These are phyloP conservation scores for Beauveria brongniartii DNA, from an alignment of 2,329 filamentous ascomycete genomes.

Conservation along the genomic window DNA sequence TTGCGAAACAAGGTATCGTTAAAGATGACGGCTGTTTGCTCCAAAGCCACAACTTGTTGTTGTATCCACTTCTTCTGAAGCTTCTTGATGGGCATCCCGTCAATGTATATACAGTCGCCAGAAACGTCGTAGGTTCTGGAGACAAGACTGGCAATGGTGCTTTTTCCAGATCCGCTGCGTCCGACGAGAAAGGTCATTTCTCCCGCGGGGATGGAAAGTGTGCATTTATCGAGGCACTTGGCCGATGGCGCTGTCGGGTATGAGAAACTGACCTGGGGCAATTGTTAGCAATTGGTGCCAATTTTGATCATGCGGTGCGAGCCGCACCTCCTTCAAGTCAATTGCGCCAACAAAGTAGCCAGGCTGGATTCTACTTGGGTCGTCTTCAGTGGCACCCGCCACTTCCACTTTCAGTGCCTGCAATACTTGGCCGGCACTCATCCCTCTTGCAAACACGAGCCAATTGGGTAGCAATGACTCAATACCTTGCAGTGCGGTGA, in stretches of 20 bases:
- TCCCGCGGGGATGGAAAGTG: constrained; percentile 63
- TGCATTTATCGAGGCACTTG: constrained; percentile 51
- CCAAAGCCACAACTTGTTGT: constrained; percentile 68
- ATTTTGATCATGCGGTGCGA: background rate
- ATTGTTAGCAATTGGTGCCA: constrained; percentile 13
- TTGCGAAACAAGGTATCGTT: constrained; percentile 73
- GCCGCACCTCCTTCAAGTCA: constrained; percentile 57
- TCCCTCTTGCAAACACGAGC: constrained; percentile 70
- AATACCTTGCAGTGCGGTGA: constrained; percentile 68
- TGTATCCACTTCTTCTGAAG: constrained; percentile 67
- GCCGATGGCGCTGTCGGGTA: constrained; percentile 65
- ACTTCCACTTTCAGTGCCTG: constrained; percentile 33
- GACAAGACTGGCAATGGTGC: constrained; percentile 74
- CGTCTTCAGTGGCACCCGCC: background rate
- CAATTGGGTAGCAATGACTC: constrained; percentile 69
- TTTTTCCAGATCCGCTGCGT: constrained; percentile 85
- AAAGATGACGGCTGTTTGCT: constrained; percentile 76
- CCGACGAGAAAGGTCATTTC: constrained; percentile 76
- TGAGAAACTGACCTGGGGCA: constrained; percentile 63
- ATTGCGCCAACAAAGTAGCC: constrained; percentile 56
- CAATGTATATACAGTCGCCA: constrained; percentile 59
- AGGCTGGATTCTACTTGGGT: constrained; percentile 21
- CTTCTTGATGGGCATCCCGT: constrained; percentile 51
- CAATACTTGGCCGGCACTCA: constrained; percentile 61
- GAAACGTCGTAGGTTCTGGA: constrained; percentile 66